Conservation (phyloP, 352 stramenopile genomes). For the Phytopythium mirpurense region DNA sequence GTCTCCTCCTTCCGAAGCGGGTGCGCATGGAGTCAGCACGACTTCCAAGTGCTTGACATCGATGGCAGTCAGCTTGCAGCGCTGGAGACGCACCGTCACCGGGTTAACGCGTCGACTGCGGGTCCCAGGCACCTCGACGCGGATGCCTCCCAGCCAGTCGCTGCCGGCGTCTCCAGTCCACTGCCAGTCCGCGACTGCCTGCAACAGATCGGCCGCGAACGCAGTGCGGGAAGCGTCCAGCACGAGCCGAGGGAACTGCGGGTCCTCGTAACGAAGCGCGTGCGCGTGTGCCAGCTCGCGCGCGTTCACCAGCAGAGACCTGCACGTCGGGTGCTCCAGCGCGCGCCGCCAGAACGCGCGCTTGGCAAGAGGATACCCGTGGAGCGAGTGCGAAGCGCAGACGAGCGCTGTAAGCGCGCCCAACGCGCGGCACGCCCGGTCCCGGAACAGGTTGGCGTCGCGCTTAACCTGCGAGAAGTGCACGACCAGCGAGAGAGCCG, state of each 20-base stretch:
- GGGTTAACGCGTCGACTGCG: constrained; percentile 3
- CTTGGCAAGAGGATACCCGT: constrained; percentile 25
- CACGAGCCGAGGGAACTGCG: constrained; percentile 28
- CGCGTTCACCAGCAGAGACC: neutral
- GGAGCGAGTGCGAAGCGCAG: constrained; percentile 21
- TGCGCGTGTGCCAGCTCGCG: constrained; percentile 1
- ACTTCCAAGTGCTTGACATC: constrained; percentile 13
- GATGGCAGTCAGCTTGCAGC: constrained; percentile 16
- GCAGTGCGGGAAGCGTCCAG: constrained; percentile 24
- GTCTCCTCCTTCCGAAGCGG: neutral
- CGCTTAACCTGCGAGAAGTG: constrained; percentile 13
- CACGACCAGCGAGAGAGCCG: constrained; percentile 22
- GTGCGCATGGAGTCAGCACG: neutral
- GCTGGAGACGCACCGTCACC: constrained; percentile 16
- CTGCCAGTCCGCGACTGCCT: constrained; percentile 10
- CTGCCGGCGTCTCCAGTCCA: too few relatives aligned
- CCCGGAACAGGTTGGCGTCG: neutral
- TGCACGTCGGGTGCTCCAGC: constrained; percentile 16
- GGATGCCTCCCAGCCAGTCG: neutral
- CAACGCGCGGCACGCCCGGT: constrained; percentile 5
- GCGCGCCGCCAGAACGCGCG: constrained; percentile 29
- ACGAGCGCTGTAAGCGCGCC: constrained; percentile 10
- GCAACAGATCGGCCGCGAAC: constrained; percentile 15
- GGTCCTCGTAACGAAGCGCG: constrained; percentile 16
- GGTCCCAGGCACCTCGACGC: neutral